Conservation (phyloP, 2,329 filamentous ascomycete species). For the Claviceps sp. region DNA sequence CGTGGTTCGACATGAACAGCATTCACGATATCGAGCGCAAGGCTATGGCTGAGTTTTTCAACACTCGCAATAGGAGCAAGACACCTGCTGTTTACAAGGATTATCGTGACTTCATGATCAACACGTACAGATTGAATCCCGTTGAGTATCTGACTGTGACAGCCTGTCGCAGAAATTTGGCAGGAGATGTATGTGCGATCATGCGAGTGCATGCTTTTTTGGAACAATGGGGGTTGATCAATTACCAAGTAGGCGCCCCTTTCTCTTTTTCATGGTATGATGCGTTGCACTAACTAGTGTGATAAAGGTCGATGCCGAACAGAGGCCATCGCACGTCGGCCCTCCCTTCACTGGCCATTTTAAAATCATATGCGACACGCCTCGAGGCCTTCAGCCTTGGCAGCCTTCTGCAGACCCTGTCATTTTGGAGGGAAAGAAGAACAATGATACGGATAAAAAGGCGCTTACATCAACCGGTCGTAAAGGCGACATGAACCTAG, state of each 20-base stretch:
- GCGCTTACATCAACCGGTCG: constrained; percentile 50
- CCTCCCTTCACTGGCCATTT: constrained; percentile 97
- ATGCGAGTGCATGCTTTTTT: constrained; percentile 98
- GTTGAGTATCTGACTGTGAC: constrained; percentile 95
- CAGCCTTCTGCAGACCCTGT: constrained; percentile 74
- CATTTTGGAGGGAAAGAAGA: constrained; percentile 47
- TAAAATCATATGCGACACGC: constrained; percentile 89
- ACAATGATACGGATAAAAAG: constrained; percentile 57
- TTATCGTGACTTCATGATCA: constrained; percentile 99
- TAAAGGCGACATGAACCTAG: constrained; percentile 79
- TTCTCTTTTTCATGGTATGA: background rate
- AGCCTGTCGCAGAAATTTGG: constrained; percentile 85
- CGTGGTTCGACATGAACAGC: constrained; percentile 96
- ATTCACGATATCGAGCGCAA: constrained; percentile 89
- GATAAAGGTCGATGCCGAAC: constrained; percentile 81
- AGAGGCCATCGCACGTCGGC: constrained; percentile 85
- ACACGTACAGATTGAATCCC: constrained; percentile 93
- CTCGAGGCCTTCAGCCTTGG: constrained; percentile 85
- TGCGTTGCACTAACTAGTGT: background rate
- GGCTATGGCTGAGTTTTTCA: constrained; percentile 95
- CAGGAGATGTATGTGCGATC: constrained; percentile 95
- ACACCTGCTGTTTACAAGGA: constrained; percentile 96
- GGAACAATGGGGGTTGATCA: constrained; percentile 97
- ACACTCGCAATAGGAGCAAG: constrained; percentile 95
- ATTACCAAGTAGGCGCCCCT: constrained; percentile 68